Base-by-base conservation (phyloP, 2,329 filamentous ascomycete genomes). In the Davidsoniella virescens region DNA sequence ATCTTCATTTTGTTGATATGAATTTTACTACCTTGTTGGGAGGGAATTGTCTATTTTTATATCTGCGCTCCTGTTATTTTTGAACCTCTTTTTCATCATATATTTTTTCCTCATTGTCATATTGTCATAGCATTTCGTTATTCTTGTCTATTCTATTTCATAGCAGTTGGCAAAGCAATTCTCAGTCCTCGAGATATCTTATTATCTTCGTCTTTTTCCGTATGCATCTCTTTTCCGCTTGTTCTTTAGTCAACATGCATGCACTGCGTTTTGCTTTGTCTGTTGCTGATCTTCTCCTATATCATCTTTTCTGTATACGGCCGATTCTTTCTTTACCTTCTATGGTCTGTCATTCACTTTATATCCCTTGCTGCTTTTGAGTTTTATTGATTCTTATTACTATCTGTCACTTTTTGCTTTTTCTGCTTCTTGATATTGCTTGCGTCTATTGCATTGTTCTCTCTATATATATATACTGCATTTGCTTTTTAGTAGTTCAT, bases 331-430 rank as follows among this genome's bases (percentile, higher is more conserved):
- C 48, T 33, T 42, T 51, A 44, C 44, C 44, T 40, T 44, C 10
- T 25, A 47, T 53, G 47, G 51, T 47, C 47, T 46, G 49, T 41
- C 40, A 51, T 53, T 47, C 49, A 44, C 40, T 51, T 47, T 53
- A 51, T 51, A 48, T 51, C 52, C 44, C 52, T 45, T 44, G 40
- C 43, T 52, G 42, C 47, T 49, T 49, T 52, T 52, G 41, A 36
- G 25, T 52, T 49, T 44, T 51, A 29, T 44, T 43, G n/a, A 7
- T 33, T 36, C 42, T 44, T 23, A 43, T n/a, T 18, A 38, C 46
- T 46, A 29, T 20, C 40, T 17, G 5, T 25, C 9, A 17, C 36
- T 18, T 26, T 42, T 44, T 23, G 16, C 48, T 39, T 46, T 37
- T 37, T 29, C 10, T 52, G 33, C n/a, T n/a, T 43, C 38, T 52